Base-by-base conservation (phyloP, 306 rosid species). In the Herpetospermum pedunculosum region DNA sequence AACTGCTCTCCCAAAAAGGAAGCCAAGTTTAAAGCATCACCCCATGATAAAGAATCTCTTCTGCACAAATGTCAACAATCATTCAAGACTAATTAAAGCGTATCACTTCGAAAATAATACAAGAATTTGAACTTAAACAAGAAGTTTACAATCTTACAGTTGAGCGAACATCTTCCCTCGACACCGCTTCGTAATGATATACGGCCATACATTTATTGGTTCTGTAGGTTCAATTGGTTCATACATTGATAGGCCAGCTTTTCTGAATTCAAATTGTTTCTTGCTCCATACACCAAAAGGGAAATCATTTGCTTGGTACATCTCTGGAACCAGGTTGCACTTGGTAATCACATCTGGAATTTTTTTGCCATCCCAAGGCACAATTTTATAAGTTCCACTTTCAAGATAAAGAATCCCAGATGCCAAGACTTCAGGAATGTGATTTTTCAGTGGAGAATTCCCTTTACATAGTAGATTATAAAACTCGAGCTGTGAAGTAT, bases 1-100 rank as follows among this genome's bases (percentile, higher is more conserved):
- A 94, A 82, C 83, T 89, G 95, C 84, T 89, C 95, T 21, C 96
- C 99, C 77, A 91, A 70, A 78, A 94, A 94, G 58, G 96, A 88
- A 76, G 97, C 97, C 74, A 94, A 77, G 81, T 72, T 83, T 72
- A 88, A 81, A 50, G 68, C 73, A 77, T 87, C 99, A 77, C 85
- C 95, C 82, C 79, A 63, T 54, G 90, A 81, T 71, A 94, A 46
- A 41, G 58, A 69, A 60, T 94, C 91, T 81, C 97, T 88, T 79
- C 99, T 94, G 95, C 85, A 80, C 80, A 81, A 15, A 47, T 57
- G 76, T 44, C 28, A 57, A 35, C 74, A 64, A 71, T 37, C 69
- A 78, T 47, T 60, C 76, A 81, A 47, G 28, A 63, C 67, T 40
- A 62, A 77, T 63, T 57, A 69, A 54, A 7, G 74, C 13, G 21